Evolutionary conservation across 768 basidiomycete genomes (phyloP).

Genomic region (Russula brevipes): DNA sequence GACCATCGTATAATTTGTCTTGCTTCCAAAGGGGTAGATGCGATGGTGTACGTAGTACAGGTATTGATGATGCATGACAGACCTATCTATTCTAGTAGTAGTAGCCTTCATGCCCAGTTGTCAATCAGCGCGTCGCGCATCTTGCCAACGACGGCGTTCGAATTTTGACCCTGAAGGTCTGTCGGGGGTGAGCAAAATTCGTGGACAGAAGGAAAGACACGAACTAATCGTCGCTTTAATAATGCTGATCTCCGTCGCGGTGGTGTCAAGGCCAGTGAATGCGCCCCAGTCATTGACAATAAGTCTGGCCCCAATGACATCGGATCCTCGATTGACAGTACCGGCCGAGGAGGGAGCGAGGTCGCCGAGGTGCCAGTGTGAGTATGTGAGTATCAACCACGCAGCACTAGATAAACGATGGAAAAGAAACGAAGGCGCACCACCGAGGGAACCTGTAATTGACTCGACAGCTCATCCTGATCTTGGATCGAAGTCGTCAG

Average conservation of each 20-base stretch:
- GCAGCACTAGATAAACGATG: background rate
- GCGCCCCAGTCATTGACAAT: slow-evolving; percentile 99
- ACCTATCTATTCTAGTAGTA: too few relatives aligned
- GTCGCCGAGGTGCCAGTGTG: too few relatives aligned
- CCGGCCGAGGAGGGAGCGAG: slow-evolving; percentile 54
- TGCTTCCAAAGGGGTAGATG: background rate
- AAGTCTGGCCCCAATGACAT: slow-evolving; percentile 94
- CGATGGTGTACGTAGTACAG: too few relatives aligned
- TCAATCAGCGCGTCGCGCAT: too few relatives aligned
- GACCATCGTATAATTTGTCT: background rate
- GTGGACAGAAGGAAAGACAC: too few relatives aligned
- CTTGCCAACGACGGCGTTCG: slow-evolving; percentile 35
- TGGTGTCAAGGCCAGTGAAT: slow-evolving; percentile 96
- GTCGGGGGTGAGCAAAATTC: slow-evolving; percentile 1
- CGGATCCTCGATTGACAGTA: slow-evolving; percentile 97
- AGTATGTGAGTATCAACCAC: background rate
- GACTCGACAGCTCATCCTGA: slow-evolving; percentile 91
- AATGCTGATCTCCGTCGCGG: slow-evolving; percentile 36
- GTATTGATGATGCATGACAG: too few relatives aligned
- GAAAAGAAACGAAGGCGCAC: slow-evolving; percentile 45
- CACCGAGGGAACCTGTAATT: slow-evolving; percentile 91
- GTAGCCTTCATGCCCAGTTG: slow-evolving; percentile 48
- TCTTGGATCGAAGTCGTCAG: slow-evolving; percentile 96
- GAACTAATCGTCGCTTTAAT: too few relatives aligned
- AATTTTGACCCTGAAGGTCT: slow-evolving; percentile 56